Evolutionary conservation across 73 alveolate genomes (phyloP).

Genomic region (Urostyla sp.): DNA sequence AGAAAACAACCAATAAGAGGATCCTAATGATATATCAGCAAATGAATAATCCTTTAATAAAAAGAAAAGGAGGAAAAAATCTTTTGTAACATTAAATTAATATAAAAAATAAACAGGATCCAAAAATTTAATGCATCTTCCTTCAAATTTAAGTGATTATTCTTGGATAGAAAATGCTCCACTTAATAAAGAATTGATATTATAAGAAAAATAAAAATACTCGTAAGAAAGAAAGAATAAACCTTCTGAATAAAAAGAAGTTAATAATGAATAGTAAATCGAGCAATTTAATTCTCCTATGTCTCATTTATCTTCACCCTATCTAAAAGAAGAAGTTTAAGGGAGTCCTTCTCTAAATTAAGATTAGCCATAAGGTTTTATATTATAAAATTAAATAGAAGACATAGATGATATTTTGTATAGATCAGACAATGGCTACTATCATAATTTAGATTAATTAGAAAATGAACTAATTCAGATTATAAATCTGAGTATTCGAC

Average conservation of each 20-base stretch:
- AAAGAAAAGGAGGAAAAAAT: not conserved
- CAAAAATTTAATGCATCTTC: conserved; percentile 8
- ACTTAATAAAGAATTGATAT: too few species aligned
- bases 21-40: not conserved
- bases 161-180: conserved; percentile 61
- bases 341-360: too few species aligned
- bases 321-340: not conserved
- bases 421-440: conserved; percentile 29
- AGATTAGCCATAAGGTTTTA: not conserved
- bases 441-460: conserved; percentile 25
- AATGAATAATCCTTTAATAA: not conserved
- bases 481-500: not conserved
- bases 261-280: not conserved
- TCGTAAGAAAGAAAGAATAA: not conserved
- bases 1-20: not conserved
- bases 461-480: conserved; percentile 21
- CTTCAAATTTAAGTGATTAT: conserved; percentile 39
- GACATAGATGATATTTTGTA: conserved; percentile 39
- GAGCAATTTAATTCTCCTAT: conserved; percentile 8
- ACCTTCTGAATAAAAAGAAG: not conserved
- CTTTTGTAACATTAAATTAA: too few species aligned
- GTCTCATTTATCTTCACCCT: too few species aligned
- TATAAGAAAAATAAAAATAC: not conserved
- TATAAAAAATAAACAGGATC: not conserved
- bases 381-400: not conserved